These are phyloP conservation scores for Trichosporon ovoides DNA, from an alignment of 1,284 basidiomycete genomes.

Conservation along the genomic window DNA sequence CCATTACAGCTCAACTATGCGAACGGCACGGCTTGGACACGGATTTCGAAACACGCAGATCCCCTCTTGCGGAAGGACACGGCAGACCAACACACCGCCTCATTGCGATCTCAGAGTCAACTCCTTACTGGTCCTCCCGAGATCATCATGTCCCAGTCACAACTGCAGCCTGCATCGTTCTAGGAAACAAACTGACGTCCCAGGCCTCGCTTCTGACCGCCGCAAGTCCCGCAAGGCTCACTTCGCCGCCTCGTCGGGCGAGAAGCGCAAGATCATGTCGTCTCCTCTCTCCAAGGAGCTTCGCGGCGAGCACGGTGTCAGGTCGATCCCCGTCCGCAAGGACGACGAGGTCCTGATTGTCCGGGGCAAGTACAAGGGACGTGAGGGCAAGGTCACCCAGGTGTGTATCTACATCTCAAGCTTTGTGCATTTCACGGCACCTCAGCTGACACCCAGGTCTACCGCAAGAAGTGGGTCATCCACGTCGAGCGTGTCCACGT, in stretches of 20 bases:
- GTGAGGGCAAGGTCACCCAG: slow-evolving; percentile 95
- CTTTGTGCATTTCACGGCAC: too few relatives aligned
- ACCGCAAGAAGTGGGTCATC: slow-evolving; percentile 98
- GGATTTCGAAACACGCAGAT: too few relatives aligned
- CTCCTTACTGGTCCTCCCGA: not conserved
- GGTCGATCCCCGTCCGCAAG: slow-evolving; percentile 93
- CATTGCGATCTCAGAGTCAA: too few relatives aligned
- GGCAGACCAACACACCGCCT: too few relatives aligned
- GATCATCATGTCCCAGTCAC: not conserved
- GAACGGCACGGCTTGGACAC: too few relatives aligned
- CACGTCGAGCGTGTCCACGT: slow-evolving; percentile 96
- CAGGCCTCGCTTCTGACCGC: slow-evolving; percentile 54
- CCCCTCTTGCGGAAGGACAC: too few relatives aligned
- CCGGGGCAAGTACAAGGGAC: slow-evolving; percentile 92
- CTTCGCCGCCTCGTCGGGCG: slow-evolving; percentile 84
- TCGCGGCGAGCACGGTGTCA: slow-evolving; percentile 83
- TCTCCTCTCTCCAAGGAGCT: slow-evolving; percentile 94
- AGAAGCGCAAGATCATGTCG: slow-evolving; percentile 97
- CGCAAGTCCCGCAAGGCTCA: slow-evolving; percentile 97
- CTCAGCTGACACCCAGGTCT: slow-evolving; percentile 67
- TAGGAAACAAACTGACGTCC: slow-evolving; percentile 11
- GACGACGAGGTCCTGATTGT: slow-evolving; percentile 98
- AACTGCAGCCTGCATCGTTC: too few relatives aligned
- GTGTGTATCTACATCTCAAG: slow-evolving; percentile 26
- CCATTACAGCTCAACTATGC: too few relatives aligned